These are phyloP conservation scores for Brassica cretica DNA, from an alignment of 345 rosid species.

Conservation along the genomic window DNA sequence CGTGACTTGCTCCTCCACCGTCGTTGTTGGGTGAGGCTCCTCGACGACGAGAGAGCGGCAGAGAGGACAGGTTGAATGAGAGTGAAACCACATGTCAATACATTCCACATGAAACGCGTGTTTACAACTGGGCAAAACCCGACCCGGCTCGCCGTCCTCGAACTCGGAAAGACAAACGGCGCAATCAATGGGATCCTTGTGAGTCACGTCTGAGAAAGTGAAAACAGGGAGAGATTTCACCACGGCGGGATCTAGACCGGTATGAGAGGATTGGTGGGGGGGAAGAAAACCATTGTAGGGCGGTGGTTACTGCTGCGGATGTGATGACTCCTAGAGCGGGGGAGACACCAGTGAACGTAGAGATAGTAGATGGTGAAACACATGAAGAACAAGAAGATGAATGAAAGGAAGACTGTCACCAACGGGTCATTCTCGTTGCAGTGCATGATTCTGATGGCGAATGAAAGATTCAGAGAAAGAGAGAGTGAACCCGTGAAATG, in stretches of 20 bases:
- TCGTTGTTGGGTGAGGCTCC: too few species aligned
- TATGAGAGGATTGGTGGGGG: background rate
- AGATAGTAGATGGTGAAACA: background rate
- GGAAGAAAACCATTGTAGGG: background rate
- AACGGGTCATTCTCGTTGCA: background rate
- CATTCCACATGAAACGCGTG: background rate
- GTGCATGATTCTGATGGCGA: background rate
- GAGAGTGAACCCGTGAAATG: too few species aligned
- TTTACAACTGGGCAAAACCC: background rate
- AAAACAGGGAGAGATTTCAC: background rate
- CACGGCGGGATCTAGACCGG: background rate
- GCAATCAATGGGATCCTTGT: background rate
- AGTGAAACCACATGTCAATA: background rate
- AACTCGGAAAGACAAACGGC: background rate
- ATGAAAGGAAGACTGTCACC: background rate
- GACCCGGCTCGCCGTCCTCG: background rate
- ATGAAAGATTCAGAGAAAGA: background rate
- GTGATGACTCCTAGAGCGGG: background rate
- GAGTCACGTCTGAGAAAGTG: background rate
- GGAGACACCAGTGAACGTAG: background rate
- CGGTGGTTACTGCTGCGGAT: background rate
- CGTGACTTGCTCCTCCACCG: background rate
- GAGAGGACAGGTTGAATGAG: background rate
- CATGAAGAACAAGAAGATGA: background rate
- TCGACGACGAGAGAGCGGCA: background rate